Conservation (phyloP, 164 flowering plant genomes). For the Taxillus chinensis region DNA sequence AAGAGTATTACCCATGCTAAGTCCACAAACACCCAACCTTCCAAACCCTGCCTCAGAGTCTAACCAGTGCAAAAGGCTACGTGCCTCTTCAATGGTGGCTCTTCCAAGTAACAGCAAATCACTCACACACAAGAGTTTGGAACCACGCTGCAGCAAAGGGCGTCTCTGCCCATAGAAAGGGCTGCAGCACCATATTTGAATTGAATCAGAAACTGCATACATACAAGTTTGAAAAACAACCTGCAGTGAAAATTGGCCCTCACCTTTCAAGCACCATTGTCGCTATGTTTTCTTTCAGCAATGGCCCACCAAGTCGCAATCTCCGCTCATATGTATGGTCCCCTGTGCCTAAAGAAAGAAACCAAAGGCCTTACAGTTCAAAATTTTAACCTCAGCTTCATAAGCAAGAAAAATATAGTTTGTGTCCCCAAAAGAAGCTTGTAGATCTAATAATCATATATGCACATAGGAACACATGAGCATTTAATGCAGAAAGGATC, state of each 20-base stretch:
- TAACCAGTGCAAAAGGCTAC: slow-evolving; percentile 80
- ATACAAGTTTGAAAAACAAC: neutral
- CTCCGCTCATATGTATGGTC: slow-evolving; percentile 94
- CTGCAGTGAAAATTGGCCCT: slow-evolving; percentile 7
- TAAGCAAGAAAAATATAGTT: neutral
- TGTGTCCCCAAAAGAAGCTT: neutral
- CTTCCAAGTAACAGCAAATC: slow-evolving; percentile 88
- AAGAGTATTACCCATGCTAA: slow-evolving; percentile 82
- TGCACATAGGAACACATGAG: too few relatives aligned
- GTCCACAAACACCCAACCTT: slow-evolving; percentile 91
- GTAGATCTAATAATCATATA: too few relatives aligned
- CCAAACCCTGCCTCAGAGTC: slow-evolving; percentile 78
- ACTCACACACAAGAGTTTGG: slow-evolving; percentile 90
- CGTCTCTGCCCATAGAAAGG: slow-evolving; percentile 93
- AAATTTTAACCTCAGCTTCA: neutral
- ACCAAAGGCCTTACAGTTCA: neutral
- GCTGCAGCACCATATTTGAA: slow-evolving; percentile 30
- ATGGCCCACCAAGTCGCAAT: slow-evolving; percentile 90
- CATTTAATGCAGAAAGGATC: too few relatives aligned
- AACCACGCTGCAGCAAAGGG: slow-evolving; percentile 74
- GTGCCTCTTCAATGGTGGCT: slow-evolving; percentile 89
- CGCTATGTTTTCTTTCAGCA: slow-evolving; percentile 86
- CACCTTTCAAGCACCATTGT: slow-evolving; percentile 99
- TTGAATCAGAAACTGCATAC: neutral
- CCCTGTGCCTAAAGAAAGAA: slow-evolving; percentile 62